A percentile compares a stretch with the other conserved stretches of the same genome.
phyloP scores from a whole-genome alignment of 139 green algal genomes.

The Tetratostichococcus sp. region DNA sequence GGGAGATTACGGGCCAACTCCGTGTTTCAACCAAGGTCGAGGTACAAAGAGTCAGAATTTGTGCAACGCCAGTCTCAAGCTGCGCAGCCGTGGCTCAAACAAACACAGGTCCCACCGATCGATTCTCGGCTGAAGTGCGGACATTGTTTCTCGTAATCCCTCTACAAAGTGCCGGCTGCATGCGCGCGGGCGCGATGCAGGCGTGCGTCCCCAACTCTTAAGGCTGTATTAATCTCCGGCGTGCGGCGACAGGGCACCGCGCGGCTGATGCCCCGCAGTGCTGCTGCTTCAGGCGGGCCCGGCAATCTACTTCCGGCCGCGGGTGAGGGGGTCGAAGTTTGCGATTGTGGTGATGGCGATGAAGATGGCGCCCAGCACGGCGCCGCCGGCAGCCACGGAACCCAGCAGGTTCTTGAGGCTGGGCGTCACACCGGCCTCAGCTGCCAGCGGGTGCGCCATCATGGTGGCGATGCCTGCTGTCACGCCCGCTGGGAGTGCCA shows the following conservation, averaged over 20 bases:
- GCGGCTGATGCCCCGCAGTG: too few species aligned
- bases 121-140: not conserved
- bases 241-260: too few species aligned
- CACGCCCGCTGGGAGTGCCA: conserved; percentile 56
- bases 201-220: not conserved
- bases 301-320: conserved; percentile 3
- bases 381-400: conserved; percentile 79
- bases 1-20: too few species aligned
- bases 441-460: conserved; percentile 60
- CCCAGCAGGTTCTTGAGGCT: conserved; percentile 92
- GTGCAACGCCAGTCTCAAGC: not conserved
- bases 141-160: not conserved
- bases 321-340: conserved; percentile 73
- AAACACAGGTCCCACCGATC: too few species aligned
- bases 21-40: not conserved
- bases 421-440: conserved; percentile 79
- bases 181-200: not conserved
- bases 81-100: not conserved
- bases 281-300: not conserved
- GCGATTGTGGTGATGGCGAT: conserved; percentile 78
- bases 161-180: not conserved
- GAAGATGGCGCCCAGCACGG: conserved; percentile 79
- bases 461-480: conserved; percentile 43
- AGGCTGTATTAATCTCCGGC: not conserved
- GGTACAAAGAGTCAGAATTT: not conserved